Base-by-base conservation (phyloP, 306 rosid genomes). In the Cicer arietinum region DNA sequence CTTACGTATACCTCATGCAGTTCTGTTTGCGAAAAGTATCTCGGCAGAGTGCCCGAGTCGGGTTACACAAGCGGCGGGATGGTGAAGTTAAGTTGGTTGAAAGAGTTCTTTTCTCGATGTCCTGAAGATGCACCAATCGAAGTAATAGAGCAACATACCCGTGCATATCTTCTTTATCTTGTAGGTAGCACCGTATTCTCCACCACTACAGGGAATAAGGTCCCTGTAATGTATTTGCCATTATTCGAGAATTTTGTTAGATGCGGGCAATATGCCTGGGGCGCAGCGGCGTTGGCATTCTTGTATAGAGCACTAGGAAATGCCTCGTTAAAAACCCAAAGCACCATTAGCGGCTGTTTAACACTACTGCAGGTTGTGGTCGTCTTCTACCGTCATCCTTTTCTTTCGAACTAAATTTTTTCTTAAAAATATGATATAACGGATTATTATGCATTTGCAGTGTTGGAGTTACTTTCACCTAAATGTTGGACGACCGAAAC, bases 51-150 rank as follows among this genome's bases (percentile, higher is more conserved):
- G 13, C 99, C 99, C 9, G 99, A 92, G 72, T 48, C 96, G 44
- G 90, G 96, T 79, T 95, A 92, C 80, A 92, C 97, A 6, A 95
- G 98, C 79, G 99, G 99, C 12, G 98, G 99, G 67, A 95, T 95
- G 99, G 99, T 95, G 80, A 95, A 95, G 90, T 90, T 95, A 71
- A 95, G 99, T 80, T 95, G 99, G 99, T 88, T 95, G 84, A 95
- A 95, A 61, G 98, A 95, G 86, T 88, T 80, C 81, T 95, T 92
- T 83, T 95, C 89, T 71, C 87, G 66, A 11, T 95, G 99, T 82
- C 93, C 96, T n/a, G 91, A 85, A 59, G 87, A 88, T 85, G 98
- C 97, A 59, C 81, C 97, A 2, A 65, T 80, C 1, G 93, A 92
- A 81, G 84, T 88, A 83, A 81, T 92, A 43, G 91, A 92, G 78